phyloP scores from a whole-genome alignment of 768 basidiomycete genomes.

The Leccinum variicolor region DNA sequence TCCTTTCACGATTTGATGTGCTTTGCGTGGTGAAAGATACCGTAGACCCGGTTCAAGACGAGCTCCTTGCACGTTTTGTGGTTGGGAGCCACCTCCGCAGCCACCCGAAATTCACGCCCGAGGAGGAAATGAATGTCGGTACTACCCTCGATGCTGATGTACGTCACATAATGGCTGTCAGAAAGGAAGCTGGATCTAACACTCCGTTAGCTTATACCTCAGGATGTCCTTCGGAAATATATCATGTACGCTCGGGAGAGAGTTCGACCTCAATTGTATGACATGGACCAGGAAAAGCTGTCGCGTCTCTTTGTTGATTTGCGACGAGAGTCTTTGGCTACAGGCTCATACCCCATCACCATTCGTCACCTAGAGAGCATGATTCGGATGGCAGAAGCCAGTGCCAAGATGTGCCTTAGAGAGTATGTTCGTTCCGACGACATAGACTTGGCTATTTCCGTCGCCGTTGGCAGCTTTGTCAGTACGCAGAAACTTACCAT shows the following conservation, averaged over 20 bases:
- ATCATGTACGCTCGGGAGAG: conserved; percentile 98
- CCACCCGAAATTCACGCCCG: conserved; percentile 88
- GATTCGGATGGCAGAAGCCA: conserved; percentile 99
- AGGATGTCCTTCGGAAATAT: conserved; percentile 94
- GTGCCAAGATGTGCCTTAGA: conserved; percentile 95
- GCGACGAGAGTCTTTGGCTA: conserved; percentile 92
- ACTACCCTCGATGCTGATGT: conserved; percentile 90
- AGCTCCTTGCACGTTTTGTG: conserved; percentile 95
- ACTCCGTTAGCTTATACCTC: conserved; percentile 78
- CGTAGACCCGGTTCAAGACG: conserved; percentile 96
- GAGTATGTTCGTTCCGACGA: conserved; percentile 96
- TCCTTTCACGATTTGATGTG: conserved; percentile 96
- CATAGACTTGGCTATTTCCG: conserved; percentile 95
- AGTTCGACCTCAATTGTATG: conserved; percentile 88
- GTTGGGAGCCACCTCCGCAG: conserved; percentile 94
- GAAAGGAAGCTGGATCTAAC: conserved; percentile 9
- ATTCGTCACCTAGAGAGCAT: conserved; percentile 97
- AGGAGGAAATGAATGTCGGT: conserved; percentile 93
- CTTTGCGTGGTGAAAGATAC: conserved; percentile 97
- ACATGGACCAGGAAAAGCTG: conserved; percentile 95
- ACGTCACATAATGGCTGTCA: conserved; percentile 29
- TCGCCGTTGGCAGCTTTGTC: conserved; percentile 92
- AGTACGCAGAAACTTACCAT: conserved; percentile 97
- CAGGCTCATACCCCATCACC: conserved; percentile 98
- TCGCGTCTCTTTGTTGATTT: conserved; percentile 92